Evolutionary conservation across 495 filamentous ascomycete species (phyloP).

Genomic region (Podospora sp.): DNA sequence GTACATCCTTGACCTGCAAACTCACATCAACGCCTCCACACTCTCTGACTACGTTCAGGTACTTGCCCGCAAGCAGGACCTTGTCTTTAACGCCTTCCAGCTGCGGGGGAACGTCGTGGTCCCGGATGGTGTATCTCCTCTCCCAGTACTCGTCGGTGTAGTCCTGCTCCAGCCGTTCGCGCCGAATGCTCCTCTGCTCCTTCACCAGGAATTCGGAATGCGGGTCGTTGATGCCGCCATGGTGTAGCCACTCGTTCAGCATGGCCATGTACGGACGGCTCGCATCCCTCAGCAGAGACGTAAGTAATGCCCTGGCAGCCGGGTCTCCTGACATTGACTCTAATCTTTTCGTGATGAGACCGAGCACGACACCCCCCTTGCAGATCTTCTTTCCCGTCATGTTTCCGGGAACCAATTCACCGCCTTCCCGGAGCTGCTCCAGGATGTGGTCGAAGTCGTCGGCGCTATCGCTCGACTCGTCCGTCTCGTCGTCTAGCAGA

Average conservation of each 20-base stretch:
- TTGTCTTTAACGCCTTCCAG: slow-evolving; percentile 91
- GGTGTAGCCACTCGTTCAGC: slow-evolving; percentile 98
- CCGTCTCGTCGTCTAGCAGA: slow-evolving; percentile 80
- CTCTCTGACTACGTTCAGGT: slow-evolving; percentile 95
- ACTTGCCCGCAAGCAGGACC: slow-evolving; percentile 92
- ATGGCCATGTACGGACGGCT: slow-evolving; percentile 96
- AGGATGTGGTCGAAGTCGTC: slow-evolving; percentile 70
- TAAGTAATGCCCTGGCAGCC: slow-evolving; percentile 76
- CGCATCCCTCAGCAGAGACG: slow-evolving; percentile 79
- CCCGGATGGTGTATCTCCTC: slow-evolving; percentile 90
- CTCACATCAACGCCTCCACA: slow-evolving; percentile 95
- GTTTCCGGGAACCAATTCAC: slow-evolving; percentile 72
- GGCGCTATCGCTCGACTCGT: slow-evolving; percentile 79
- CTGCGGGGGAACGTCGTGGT: slow-evolving; percentile 89
- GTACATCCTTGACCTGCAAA: slow-evolving; percentile 84
- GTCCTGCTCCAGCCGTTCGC: slow-evolving; percentile 89
- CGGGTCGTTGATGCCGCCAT: slow-evolving; percentile 91
- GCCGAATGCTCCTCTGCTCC: slow-evolving; percentile 91
- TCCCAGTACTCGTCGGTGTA: slow-evolving; percentile 99
- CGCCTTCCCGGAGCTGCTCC: slow-evolving; percentile 87
- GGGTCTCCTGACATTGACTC: slow-evolving; percentile 92
- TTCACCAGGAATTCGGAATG: slow-evolving; percentile 93
- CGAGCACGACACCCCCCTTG: slow-evolving; percentile 89
- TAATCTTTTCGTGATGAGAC: slow-evolving; percentile 79
- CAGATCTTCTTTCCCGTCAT: slow-evolving; percentile 89